Conservation (phyloP, 2,329 filamentous ascomycete genomes). For the Bertia moriformis region DNA sequence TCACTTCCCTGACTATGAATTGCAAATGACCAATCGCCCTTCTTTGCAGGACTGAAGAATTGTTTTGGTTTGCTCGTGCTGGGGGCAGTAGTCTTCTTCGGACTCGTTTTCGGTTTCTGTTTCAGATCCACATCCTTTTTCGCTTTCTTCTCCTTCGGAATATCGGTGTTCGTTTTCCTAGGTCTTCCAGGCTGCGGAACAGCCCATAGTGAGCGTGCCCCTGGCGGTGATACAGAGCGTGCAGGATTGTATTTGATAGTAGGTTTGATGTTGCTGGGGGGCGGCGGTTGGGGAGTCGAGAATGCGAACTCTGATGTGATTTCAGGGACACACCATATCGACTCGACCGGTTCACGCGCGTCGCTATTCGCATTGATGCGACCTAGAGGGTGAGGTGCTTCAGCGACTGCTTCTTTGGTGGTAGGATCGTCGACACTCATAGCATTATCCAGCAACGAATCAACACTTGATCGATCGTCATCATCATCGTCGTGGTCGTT, state of each 20-base stretch:
- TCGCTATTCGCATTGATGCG: neutral
- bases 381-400: neutral
- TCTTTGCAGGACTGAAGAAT: slow-evolving; percentile 11
- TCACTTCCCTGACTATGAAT: slow-evolving; percentile 15
- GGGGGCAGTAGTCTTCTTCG: slow-evolving; percentile 6
- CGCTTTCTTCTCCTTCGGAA: slow-evolving; percentile 1
- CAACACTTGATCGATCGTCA: slow-evolving; percentile 9
- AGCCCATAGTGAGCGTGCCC: slow-evolving; percentile 20
- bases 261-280: no score
- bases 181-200: slow-evolving; percentile 10
- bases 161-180: slow-evolving; percentile 10
- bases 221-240: slow-evolving; percentile 13
- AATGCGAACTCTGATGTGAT: slow-evolving; percentile 11
- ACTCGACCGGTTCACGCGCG: slow-evolving; percentile 8
- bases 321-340: slow-evolving; percentile 15
- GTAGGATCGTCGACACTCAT: no score
- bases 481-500: slow-evolving; percentile 8
- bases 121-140: neutral
- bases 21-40: slow-evolving; percentile 21
- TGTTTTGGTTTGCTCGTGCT: slow-evolving; percentile 9
- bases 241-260: slow-evolving; percentile 1
- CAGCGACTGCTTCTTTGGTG: no score
- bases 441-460: slow-evolving; percentile 9
- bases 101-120: neutral
- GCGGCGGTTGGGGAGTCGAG: slow-evolving; percentile 2